Evolutionary conservation across 2,329 filamentous ascomycete species (phyloP), one percentile per base, ranked within the genome.

Genomic region (Mariannaea sp.): DNA sequence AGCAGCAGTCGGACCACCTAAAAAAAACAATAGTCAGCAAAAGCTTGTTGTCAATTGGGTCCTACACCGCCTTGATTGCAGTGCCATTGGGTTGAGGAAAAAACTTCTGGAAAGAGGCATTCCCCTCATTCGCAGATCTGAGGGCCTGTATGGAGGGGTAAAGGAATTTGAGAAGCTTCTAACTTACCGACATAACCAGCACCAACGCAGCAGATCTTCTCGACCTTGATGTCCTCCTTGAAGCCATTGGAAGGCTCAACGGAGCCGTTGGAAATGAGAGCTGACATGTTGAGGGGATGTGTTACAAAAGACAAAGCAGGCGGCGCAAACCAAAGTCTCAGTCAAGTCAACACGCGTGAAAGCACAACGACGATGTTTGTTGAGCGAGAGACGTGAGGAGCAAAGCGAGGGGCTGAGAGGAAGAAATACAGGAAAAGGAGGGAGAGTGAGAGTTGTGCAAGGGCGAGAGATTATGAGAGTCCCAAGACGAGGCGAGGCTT

Each of bases 161-260:
- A 6, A 2, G n/a, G 35, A 13, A 8, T 26, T 10, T 16, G 8
- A n/a, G 32, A 27, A 29, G 48, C 17, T 40, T 27, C 16, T 12
- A 8, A 77, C 85, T 65, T 77, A 89, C 85, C 87, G 59, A 90
- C 86, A 69, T 90, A 90, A 62, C 88, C 88, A 61, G 88, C 88
- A 43, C 88, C 88, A 57, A 90, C 84, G 67, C 86, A 90, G 71
- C 87, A 90, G 46, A 90, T 84, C 65, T 82, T 86, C 64, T 74
- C 75, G 32, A 87, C 70, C 43, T 67, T 62, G 61, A 72, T 68
- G 41, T 64, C 65, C 22, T 55, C 54, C 30, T 62, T 49, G 26
- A 51, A 53, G 60, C 67, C 70, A 60, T 73, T 72, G 59, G 64
- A 51, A 39, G 67, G 41, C 39, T 61, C 59, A 41, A 61, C 49